A percentile compares a stretch with the other conserved stretches of the same genome.
These are phyloP conservation scores for Danielozyma ontarioensis DNA, from an alignment of 805 yeast species.

Conservation along the genomic window DNA sequence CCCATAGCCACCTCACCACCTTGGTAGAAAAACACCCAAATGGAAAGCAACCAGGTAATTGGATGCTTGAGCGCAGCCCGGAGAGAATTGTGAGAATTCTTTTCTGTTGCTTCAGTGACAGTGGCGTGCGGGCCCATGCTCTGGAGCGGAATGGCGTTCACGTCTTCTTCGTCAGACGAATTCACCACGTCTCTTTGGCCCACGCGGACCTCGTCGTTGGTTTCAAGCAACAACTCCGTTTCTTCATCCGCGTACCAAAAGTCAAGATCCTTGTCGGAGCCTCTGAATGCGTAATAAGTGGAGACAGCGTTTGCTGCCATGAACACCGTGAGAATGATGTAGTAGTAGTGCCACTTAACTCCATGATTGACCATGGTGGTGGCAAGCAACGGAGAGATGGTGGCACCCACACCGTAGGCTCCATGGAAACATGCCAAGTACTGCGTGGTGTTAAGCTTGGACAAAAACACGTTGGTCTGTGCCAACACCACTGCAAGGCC, in stretches of 20 bases:
- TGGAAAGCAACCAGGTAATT: constrained; percentile 45
- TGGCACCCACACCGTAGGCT: constrained; percentile 67
- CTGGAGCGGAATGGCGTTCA: neutral
- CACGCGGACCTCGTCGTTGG: neutral
- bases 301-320: constrained; percentile 27
- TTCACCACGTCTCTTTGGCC: neutral
- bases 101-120: neutral
- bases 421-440: constrained; percentile 64
- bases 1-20: constrained; percentile 69
- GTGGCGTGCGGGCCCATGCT: neutral
- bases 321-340: constrained; percentile 42
- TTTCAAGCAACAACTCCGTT: neutral
- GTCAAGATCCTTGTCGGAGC: constrained; percentile 42
- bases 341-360: constrained; percentile 51
- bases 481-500: constrained; percentile 48
- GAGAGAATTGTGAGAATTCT: neutral
- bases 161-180: neutral
- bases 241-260: constrained; percentile 24
- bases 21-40: constrained; percentile 55
- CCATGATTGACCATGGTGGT: constrained; percentile 48
- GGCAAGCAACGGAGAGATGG: constrained; percentile 61
- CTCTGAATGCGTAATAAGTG: constrained; percentile 41
- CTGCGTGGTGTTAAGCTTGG: constrained; percentile 48
- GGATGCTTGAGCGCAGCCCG: constrained; percentile 32
- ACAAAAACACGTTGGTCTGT: constrained; percentile 48